Evolutionary conservation across 2,329 filamentous ascomycete species (phyloP).

Genomic region (Penicillium sp.): DNA sequence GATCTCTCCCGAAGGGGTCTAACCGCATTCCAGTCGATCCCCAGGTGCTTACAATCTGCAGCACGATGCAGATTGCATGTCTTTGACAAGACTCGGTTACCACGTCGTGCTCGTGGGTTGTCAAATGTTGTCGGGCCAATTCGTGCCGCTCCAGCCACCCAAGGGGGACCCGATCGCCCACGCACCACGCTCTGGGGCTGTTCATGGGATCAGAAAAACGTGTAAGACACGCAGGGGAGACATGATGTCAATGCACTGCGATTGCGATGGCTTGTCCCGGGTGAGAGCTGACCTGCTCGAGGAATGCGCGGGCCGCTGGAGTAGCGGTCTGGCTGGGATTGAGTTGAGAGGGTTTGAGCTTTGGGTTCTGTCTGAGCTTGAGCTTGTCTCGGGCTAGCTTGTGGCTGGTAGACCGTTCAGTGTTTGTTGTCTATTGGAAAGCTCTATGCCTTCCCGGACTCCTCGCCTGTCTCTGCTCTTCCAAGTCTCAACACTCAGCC

Average conservation of each 20-base stretch:
- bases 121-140: not conserved
- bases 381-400: not conserved
- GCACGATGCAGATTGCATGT: not conserved
- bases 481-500: not conserved
- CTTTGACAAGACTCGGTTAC: conserved; percentile 5
- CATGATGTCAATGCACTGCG: conserved; percentile 3
- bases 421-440: not conserved
- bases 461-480: not conserved
- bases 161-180: conserved; percentile 1
- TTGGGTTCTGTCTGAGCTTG: not conserved
- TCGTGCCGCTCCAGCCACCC: conserved; percentile 1
- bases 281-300: not conserved
- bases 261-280: not conserved
- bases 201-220: conserved; percentile 13
- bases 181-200: conserved; percentile 7
- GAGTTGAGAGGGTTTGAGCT: not conserved
- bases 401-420: not conserved
- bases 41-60: not conserved
- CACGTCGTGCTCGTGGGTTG: not conserved
- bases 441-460: not conserved
- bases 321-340: conserved; percentile 16
- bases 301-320: conserved; percentile 2
- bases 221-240: conserved; percentile 19
- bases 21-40: conserved; percentile 18
- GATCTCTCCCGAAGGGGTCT: conserved; percentile 18